Evolutionary conservation across 1,284 basidiomycete species (phyloP).

Genomic region (Leccinum pachyderme): DNA sequence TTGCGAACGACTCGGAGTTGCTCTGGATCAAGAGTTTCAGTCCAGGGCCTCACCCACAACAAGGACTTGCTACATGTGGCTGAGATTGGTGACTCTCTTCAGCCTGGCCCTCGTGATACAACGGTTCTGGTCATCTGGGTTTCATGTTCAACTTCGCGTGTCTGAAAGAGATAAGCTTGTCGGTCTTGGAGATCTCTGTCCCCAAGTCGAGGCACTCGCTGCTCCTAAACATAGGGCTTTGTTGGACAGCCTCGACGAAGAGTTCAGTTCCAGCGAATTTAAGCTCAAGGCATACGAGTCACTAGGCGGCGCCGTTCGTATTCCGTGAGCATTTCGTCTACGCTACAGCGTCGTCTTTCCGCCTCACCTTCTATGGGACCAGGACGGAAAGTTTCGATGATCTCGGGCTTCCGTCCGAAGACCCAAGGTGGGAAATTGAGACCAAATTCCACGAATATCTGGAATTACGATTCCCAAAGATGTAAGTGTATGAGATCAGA

Average conservation of each 20-base stretch:
- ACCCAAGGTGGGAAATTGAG: constrained; percentile 46
- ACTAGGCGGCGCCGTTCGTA: constrained; percentile 42
- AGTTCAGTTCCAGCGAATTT: constrained; percentile 37
- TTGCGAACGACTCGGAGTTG: neutral
- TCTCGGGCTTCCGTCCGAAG: constrained; percentile 41
- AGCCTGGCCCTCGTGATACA: constrained; percentile 8
- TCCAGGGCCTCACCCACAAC: neutral
- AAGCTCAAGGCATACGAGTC: constrained; percentile 40
- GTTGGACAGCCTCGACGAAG: constrained; percentile 33
- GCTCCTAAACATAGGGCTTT: constrained; percentile 31
- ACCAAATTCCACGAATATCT: constrained; percentile 44
- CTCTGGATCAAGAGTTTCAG: neutral
- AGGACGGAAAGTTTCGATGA: constrained; percentile 42
- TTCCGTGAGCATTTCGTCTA: constrained; percentile 37
- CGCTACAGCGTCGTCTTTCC: neutral
- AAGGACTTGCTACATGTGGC: neutral
- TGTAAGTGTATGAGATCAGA: constrained; percentile 30
- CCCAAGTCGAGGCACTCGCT: constrained; percentile 32
- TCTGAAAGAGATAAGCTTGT: neutral
- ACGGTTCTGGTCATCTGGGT: constrained; percentile 3
- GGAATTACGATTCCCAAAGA: constrained; percentile 38
- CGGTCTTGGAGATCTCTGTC: constrained; percentile 26
- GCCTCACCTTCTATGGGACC: neutral
- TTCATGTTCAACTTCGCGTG: neutral
- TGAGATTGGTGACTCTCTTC: constrained; percentile 10